These are phyloP conservation scores for Verticillium albo-atrum DNA, from an alignment of 2,329 filamentous ascomycete species.

Conservation along the genomic window DNA sequence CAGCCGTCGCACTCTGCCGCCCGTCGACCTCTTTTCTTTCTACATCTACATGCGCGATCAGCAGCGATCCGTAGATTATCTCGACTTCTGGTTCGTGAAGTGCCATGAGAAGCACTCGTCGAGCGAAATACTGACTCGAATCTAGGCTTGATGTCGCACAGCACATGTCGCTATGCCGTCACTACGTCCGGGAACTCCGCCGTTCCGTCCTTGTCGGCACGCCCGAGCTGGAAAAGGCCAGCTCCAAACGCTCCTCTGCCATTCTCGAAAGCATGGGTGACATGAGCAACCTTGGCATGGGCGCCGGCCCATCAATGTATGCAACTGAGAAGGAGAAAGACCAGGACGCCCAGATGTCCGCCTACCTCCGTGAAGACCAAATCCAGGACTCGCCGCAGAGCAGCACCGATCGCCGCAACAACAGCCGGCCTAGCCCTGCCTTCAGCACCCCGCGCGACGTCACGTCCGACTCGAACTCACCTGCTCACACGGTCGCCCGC, in stretches of 20 bases:
- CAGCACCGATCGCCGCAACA: slow-evolving; percentile 34
- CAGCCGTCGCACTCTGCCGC: slow-evolving; percentile 87
- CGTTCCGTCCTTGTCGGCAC: slow-evolving; percentile 90
- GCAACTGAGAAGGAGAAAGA: slow-evolving; percentile 68
- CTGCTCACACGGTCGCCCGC: slow-evolving; percentile 77
- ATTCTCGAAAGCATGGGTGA: slow-evolving; percentile 72
- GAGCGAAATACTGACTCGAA: neutral
- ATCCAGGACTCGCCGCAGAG: slow-evolving; percentile 49
- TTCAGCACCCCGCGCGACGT: slow-evolving; percentile 58
- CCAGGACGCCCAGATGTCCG: slow-evolving; percentile 85
- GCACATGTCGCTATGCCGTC: slow-evolving; percentile 94
- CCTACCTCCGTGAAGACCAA: slow-evolving; percentile 71
- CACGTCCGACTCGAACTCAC: slow-evolving; percentile 75
- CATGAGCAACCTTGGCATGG: slow-evolving; percentile 50
- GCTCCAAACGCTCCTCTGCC: slow-evolving; percentile 80
- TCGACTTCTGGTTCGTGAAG: slow-evolving; percentile 85
- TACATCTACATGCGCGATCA: slow-evolving; percentile 99
- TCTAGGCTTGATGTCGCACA: slow-evolving; percentile 96
- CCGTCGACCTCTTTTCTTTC: slow-evolving; percentile 96
- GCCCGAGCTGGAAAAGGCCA: slow-evolving; percentile 77
- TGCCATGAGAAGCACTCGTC: slow-evolving; percentile 1
- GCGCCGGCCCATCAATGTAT: slow-evolving; percentile 58
- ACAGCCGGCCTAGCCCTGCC: slow-evolving; percentile 45
- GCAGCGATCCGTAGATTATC: slow-evolving; percentile 93
- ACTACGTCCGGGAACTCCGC: slow-evolving; percentile 93